A percentile compares a stretch with the other conserved stretches of the same genome.
These are phyloP conservation scores for Pleurotus giganteus DNA, from an alignment of 768 basidiomycete genomes.

Conservation along the genomic window DNA sequence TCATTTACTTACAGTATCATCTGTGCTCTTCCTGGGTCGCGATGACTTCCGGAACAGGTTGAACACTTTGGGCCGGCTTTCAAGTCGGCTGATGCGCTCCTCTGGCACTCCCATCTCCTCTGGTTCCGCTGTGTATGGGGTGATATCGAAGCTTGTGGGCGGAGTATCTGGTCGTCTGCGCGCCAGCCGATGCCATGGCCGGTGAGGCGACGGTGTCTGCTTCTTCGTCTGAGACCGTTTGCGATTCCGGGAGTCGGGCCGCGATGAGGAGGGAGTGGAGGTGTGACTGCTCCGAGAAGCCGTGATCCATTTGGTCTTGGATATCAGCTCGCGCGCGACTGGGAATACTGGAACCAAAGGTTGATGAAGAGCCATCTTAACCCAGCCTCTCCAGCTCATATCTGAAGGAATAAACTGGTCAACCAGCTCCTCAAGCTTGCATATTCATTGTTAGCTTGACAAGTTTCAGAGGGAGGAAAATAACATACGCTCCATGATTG, in stretches of 20 bases:
- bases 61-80: slow-evolving; percentile 19
- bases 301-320: slow-evolving; percentile 72
- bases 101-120: slow-evolving; percentile 3
- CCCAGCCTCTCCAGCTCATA: slow-evolving; percentile 78
- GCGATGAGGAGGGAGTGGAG: slow-evolving; percentile 5
- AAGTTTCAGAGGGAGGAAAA: background rate
- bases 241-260: background rate
- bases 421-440: slow-evolving; percentile 77
- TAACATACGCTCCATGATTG: slow-evolving; percentile 76
- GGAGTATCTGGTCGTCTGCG: slow-evolving; percentile 13
- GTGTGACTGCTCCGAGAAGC: slow-evolving; percentile 36
- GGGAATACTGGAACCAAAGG: slow-evolving; percentile 76
- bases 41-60: slow-evolving; percentile 18
- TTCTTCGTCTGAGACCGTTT: slow-evolving; percentile 10
- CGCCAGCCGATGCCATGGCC: slow-evolving; percentile 13
- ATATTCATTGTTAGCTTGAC: slow-evolving; percentile 9
- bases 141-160: slow-evolving; percentile 7
- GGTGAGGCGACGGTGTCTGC: slow-evolving; percentile 15
- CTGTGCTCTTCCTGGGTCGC: slow-evolving; percentile 5
- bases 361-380: slow-evolving; percentile 81
- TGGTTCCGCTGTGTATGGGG: slow-evolving; percentile 14
- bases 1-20: too few species aligned
- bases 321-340: slow-evolving; percentile 73
- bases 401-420: slow-evolving; percentile 79
- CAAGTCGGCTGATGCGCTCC: background rate